A percentile compares a stretch with the other conserved stretches of the same genome.
phyloP scores from a whole-genome alignment of 768 basidiomycete genomes.

The Tulasnella sp. region DNA sequence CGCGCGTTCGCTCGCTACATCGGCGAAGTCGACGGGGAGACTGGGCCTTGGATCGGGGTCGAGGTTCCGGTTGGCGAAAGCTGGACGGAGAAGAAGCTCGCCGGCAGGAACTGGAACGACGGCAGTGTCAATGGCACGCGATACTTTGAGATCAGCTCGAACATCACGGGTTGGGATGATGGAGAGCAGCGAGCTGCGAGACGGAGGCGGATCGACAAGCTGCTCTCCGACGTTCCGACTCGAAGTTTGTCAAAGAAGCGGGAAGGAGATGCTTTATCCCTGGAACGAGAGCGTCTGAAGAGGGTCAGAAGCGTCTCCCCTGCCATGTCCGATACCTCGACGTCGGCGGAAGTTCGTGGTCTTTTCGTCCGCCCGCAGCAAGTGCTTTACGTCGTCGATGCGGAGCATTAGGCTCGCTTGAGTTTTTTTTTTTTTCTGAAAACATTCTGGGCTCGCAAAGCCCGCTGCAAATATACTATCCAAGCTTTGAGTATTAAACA shows the following conservation, averaged over 20 bases:
- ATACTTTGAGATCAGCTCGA: slow-evolving; percentile 74
- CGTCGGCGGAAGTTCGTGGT: slow-evolving; percentile 62
- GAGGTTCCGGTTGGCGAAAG: slow-evolving; percentile 74
- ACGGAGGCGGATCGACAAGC: slow-evolving; percentile 40
- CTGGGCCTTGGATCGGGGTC: slow-evolving; percentile 87
- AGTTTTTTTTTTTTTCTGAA: not conserved
- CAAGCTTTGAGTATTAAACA: not conserved
- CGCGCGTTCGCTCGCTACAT: slow-evolving; percentile 87
- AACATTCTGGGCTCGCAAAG: not conserved
- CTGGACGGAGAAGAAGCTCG: slow-evolving; percentile 56
- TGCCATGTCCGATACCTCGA: slow-evolving; percentile 60
- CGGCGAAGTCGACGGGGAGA: slow-evolving; percentile 79
- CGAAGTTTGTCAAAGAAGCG: slow-evolving; percentile 47
- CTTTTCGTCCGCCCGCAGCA: slow-evolving; percentile 85
- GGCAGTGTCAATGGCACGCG: slow-evolving; percentile 79
- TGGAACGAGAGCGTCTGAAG: slow-evolving; percentile 52
- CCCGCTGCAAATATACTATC: not conserved
- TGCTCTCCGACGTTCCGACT: slow-evolving; percentile 21
- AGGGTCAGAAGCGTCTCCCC: slow-evolving; percentile 71
- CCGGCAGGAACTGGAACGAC: slow-evolving; percentile 83
- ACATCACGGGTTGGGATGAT: slow-evolving; percentile 59
- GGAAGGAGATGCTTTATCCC: slow-evolving; percentile 60
- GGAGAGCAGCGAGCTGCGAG: slow-evolving; percentile 53
- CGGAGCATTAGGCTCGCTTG: slow-evolving; percentile 42
- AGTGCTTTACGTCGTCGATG: slow-evolving; percentile 84